Evolutionary conservation across 2,329 filamentous ascomycete species (phyloP).

Genomic region (Scortechinia acanthostroma): DNA sequence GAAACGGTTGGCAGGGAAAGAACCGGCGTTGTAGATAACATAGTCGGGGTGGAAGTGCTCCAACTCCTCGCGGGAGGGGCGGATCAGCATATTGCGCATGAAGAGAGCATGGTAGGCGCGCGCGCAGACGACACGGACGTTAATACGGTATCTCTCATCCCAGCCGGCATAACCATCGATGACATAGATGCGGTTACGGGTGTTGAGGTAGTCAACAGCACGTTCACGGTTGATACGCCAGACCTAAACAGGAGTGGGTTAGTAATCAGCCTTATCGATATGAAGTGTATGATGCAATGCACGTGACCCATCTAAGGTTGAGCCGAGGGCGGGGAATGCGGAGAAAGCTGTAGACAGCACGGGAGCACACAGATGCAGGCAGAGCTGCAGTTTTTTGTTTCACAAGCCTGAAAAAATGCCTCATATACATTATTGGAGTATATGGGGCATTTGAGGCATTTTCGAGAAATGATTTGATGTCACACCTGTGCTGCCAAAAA

Average conservation of each 20-base stretch:
- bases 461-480: no score
- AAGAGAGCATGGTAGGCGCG: constrained; percentile 99
- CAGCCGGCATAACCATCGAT: constrained; percentile 95
- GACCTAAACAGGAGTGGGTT: constrained; percentile 51
- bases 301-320: no score
- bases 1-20: constrained; percentile 96
- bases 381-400: background rate
- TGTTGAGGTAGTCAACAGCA: constrained; percentile 98
- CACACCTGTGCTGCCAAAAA: constrained; percentile 2
- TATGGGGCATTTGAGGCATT: no score
- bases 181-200: constrained; percentile 95
- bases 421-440: no score
- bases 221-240: constrained; percentile 99
- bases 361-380: background rate
- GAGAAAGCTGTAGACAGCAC: background rate
- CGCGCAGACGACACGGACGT: constrained; percentile 93
- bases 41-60: constrained; percentile 98
- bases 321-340: background rate
- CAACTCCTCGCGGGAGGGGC: constrained; percentile 81
- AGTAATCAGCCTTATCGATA: background rate
- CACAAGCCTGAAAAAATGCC: background rate
- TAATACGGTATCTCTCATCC: constrained; percentile 97
- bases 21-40: constrained; percentile 98
- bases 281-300: constrained; percentile 1
- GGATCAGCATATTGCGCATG: constrained; percentile 99